A percentile compares a stretch with the other conserved stretches of the same genome.
Conservation (phyloP, 331 rosid species). For the Quercus phellos region DNA sequence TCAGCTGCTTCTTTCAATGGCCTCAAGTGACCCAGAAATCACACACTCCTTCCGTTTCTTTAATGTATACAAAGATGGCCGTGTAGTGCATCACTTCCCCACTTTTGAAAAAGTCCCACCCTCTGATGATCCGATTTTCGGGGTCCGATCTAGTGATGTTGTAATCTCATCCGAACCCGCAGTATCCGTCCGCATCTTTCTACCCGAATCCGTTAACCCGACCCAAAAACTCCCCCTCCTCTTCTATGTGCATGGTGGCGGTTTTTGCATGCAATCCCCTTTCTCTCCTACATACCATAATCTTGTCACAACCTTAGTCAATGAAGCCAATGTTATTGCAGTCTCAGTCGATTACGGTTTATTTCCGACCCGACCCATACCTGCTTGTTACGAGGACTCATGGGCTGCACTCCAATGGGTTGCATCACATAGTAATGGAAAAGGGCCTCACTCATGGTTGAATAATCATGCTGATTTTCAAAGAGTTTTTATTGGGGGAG, state of each 20-base stretch:
- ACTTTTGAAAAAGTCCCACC: constrained; percentile 8
- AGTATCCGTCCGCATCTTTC: constrained; percentile 10
- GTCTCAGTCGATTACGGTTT: constrained; percentile 41
- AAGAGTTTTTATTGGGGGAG: constrained; percentile 21
- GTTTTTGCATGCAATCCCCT: constrained; percentile 28
- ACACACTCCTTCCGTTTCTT: constrained; percentile 1
- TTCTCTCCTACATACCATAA: constrained; percentile 13
- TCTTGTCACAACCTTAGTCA: background rate
- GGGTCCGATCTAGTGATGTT: constrained; percentile 15
- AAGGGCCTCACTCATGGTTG: constrained; percentile 34
- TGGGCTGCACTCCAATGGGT: constrained; percentile 34
- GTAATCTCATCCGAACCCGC: constrained; percentile 9
- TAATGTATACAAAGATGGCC: constrained; percentile 10
- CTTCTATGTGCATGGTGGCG: constrained; percentile 38
- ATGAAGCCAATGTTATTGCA: constrained; percentile 22
- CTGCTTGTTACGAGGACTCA: constrained; percentile 35
- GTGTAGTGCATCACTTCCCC: background rate
- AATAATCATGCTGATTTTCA: constrained; percentile 20
- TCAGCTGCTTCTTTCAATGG: background rate
- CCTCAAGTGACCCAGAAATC: background rate
- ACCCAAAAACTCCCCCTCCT: constrained; percentile 20
- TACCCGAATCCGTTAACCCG: background rate
- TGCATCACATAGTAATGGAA: constrained; percentile 13
- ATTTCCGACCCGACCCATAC: constrained; percentile 24
- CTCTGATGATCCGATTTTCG: background rate